phyloP scores from a whole-genome alignment of 306 rosid species.

The Ormosia emarginata region DNA sequence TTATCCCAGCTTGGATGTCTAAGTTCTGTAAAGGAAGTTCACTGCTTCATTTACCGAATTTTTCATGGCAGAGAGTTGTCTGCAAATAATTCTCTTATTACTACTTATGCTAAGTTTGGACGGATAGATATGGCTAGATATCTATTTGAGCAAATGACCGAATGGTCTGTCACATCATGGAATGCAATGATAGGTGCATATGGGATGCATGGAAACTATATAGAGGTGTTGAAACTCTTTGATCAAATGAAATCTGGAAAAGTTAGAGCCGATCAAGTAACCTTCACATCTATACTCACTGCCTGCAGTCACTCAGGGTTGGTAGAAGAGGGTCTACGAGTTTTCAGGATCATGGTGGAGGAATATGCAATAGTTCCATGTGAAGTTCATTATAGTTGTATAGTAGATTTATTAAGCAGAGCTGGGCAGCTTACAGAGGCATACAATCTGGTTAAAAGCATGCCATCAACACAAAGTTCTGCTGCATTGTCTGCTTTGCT shows the following conservation, averaged over 20 bases:
- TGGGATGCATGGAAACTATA: conserved; percentile 48
- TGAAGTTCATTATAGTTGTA: conserved; percentile 51
- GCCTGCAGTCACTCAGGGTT: conserved; percentile 59
- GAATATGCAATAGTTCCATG: conserved; percentile 36
- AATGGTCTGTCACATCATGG: conserved; percentile 48
- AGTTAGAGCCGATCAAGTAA: conserved; percentile 39
- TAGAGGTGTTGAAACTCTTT: conserved; percentile 37
- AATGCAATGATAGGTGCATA: conserved; percentile 52
- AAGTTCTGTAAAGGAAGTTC: conserved; percentile 42
- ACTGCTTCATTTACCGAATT: conserved; percentile 37
- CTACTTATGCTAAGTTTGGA: conserved; percentile 51
- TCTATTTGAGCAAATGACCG: conserved; percentile 37
- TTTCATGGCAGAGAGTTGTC: conserved; percentile 29
- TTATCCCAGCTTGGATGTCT: conserved; percentile 41
- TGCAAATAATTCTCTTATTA: conserved; percentile 41
- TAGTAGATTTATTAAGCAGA: conserved; percentile 55
- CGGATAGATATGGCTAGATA: conserved; percentile 31
- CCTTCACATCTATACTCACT: conserved; percentile 52
- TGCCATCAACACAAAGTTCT: conserved; percentile 28
- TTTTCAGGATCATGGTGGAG: conserved; percentile 36
- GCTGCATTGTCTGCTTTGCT: conserved; percentile 45
- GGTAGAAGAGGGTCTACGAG: conserved; percentile 40
- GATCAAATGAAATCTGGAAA: conserved; percentile 37
- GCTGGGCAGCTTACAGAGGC: conserved; percentile 49
- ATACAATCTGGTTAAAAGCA: conserved; percentile 34